Percentiles rank a stretch among this genome's conserved stretches.
Evolutionary conservation across 108 stramenopile species (phyloP).

Genomic region (Fistulifera solaris): DNA sequence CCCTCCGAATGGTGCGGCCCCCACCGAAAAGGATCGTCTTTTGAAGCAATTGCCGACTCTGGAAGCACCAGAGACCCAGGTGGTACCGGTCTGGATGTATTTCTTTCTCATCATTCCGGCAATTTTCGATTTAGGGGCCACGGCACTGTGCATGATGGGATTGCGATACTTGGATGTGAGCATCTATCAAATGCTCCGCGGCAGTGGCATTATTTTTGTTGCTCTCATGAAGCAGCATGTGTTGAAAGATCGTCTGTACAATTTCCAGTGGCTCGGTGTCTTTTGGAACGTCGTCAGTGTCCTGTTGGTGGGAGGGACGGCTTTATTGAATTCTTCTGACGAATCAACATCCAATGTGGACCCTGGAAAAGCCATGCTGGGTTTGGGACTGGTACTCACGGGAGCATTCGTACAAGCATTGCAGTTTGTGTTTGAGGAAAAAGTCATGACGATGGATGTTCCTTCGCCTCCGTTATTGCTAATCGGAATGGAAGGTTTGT

Average conservation of each 20-base stretch:
- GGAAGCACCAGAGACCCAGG: background rate
- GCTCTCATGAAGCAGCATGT: conserved; percentile 86
- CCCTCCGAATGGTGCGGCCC: conserved; percentile 1
- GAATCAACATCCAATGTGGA: conserved; percentile 1
- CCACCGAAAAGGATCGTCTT: background rate
- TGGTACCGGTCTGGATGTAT: conserved; percentile 71
- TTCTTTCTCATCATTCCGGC: conserved; percentile 75
- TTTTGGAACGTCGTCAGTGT: conserved; percentile 78
- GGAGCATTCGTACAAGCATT: conserved; percentile 87
- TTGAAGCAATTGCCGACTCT: background rate
- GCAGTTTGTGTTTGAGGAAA: conserved; percentile 90
- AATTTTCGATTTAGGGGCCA: conserved; percentile 79
- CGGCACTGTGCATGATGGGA: conserved; percentile 89
- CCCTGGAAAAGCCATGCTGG: conserved; percentile 38
- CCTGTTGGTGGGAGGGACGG: conserved; percentile 72
- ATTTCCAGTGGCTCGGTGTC: conserved; percentile 84
- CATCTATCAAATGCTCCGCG: conserved; percentile 81
- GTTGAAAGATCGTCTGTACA: conserved; percentile 51
- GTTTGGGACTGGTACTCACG: conserved; percentile 64
- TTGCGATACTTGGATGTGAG: conserved; percentile 75
- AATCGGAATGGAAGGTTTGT: conserved; percentile 90
- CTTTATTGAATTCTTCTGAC: conserved; percentile 30
- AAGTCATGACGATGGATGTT: conserved; percentile 63
- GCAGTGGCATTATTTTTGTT: conserved; percentile 87
- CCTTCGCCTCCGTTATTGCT: conserved; percentile 70